Base-by-base conservation (phyloP, 1,139 yeast genomes). In the Debaryomycetaceae sp. region DNA sequence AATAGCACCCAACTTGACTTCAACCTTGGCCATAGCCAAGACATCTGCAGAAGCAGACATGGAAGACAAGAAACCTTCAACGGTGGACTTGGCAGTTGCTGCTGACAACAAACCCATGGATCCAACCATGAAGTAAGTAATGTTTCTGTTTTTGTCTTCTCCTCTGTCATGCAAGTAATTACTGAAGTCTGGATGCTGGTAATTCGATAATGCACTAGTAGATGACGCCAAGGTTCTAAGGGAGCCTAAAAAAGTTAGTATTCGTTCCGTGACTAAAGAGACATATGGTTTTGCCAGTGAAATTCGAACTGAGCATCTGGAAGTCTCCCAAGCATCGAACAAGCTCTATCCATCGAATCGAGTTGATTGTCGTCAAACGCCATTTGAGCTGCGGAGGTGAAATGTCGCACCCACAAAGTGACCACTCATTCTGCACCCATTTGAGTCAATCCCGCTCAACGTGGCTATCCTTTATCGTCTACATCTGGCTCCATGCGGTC, bases 21-120 rank as follows among this genome's bases (percentile, higher is more conserved):
- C 99, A 59, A 91, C 97, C 78, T 95, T 95, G 60, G 99, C 99
- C 96, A 95, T 84, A 51, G 99, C 99, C 75, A 95, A 81, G 52
- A 95, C 96, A 78, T 95, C 99, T 55, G 98, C 97, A 49, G 99
- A 91, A 40, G 99, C 99, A 57, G 97, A 83, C 93, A 91, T 84
- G 54, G 97, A 81, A 49, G 89, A 78, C 61, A 95, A 80, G 76
- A 95, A 95, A 52, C 96, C 83, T 75, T 91, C 97, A 44, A 95
- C 99, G 46, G 99, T 91, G 46, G 97, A 89, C 73, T 95, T 90
- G 63, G 98, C 99, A 61, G 96, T 97, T 47, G 95, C 97, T 47
- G 99, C 97, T 42, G 90, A 78, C 58, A 93, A 76, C 60, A 93
- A 76, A 65, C 99, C 99, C 72, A 93, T 78, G 43, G 98, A 85